Percentiles rank a stretch among this genome's conserved stretches.
Evolutionary conservation across 129 eudicot genomes (phyloP).

Genomic region (Gnaphalium uliginosum): DNA sequence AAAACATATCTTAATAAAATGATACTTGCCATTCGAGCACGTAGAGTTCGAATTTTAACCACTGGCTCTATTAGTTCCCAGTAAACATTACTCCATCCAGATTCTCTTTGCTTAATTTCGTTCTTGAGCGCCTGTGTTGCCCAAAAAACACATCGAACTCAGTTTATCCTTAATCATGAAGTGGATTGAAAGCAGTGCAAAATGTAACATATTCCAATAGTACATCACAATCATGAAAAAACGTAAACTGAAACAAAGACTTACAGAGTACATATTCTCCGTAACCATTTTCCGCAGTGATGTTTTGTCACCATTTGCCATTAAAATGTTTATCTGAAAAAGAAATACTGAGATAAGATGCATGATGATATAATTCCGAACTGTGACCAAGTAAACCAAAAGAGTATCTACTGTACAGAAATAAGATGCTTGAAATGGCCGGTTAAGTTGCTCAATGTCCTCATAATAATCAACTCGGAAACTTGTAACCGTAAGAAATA

Average conservation of each 20-base stretch:
- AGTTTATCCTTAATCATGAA: neutral
- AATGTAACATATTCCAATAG: constrained; percentile 15
- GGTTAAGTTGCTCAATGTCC: too few relatives aligned
- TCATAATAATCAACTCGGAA: too few relatives aligned
- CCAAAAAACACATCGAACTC: neutral
- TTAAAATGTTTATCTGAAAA: constrained; percentile 66
- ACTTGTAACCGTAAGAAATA: too few relatives aligned
- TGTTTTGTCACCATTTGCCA: constrained; percentile 82
- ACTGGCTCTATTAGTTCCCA: constrained; percentile 87
- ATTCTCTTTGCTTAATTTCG: constrained; percentile 84
- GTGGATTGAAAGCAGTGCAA: constrained; percentile 6
- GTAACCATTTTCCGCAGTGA: constrained; percentile 80
- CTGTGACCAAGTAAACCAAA: constrained; percentile 5
- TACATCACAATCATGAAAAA: constrained; percentile 22
- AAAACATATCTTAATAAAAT: constrained; percentile 14
- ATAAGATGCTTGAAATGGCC: neutral
- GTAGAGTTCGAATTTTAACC: constrained; percentile 76
- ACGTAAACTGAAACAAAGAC: constrained; percentile 33
- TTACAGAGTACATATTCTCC: constrained; percentile 88
- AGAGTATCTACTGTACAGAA: neutral
- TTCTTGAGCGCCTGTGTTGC: constrained; percentile 74
- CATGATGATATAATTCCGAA: constrained; percentile 10
- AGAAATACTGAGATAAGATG: constrained; percentile 11
- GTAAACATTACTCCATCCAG: constrained; percentile 68
- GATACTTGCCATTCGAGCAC: constrained; percentile 91